Base-by-base conservation (phyloP, 192 early-diverging fungal genomes). In the Coemansia brasiliensis region DNA sequence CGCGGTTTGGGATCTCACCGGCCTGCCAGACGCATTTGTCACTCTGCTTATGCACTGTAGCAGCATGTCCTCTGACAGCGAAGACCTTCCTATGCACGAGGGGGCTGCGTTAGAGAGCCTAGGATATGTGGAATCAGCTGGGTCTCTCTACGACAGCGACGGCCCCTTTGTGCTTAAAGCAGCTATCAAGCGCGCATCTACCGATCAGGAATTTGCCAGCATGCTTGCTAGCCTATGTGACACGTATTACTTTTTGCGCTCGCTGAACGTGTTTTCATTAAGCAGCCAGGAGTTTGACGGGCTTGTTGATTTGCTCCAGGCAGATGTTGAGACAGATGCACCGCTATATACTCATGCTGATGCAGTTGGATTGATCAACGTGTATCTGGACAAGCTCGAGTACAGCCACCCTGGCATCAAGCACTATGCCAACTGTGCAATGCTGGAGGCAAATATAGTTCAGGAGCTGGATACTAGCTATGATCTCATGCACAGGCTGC, bases 241-340 rank as follows among this genome's bases (percentile, higher is more conserved):
- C 39, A 61, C 66, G 3, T 75, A 75, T 59, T 75, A 75, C 44
- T 75, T 75, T 57, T 41, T 75, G 2, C 66, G 72, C 52, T 58
- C 65, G 16, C 54, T 75, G 26, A 58, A 61, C 27, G 54, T 46
- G 5, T 75, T 69, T 37, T 24, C 35, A 7, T 55, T 75, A 1
- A 62, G 54, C 53, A 48, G 55, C 22, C 27, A 57, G 11, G 63
- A 62, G 43, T 59, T 75, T 57, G 55, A 53, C 42, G 42, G 58
- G 12, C 54, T 75, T n/a, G 57, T 69, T 45, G 57, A 45, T 22
- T 52, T 63, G n/a, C 38, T 75, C 38, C 21, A 53, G 12, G 46
- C 59, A 17, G 66, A 57, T 16, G 62, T 61, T 17, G 37, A 50
- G 0, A 39, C 37, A 9, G 57, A 48, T 27, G 37, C 37, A 10